Percentiles rank a stretch among this genome's conserved stretches.
Conservation (phyloP, 345 rosid genomes). For the Arabis hirsuta region DNA sequence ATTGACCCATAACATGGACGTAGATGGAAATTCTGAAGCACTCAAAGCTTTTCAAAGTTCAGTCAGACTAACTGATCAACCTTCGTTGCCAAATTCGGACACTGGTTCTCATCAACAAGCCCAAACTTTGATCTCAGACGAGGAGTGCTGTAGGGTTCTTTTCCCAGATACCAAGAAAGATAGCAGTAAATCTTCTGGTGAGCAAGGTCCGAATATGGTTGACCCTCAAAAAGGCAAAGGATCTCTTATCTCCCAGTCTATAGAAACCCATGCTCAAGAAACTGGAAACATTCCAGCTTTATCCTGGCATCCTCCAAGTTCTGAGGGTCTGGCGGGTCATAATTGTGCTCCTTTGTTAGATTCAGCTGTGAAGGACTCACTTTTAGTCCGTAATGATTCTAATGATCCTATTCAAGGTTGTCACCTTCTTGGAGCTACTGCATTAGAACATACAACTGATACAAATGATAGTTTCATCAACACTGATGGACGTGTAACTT, state of each 20-base stretch:
- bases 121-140: constrained; percentile 72
- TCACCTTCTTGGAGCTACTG: constrained; percentile 54
- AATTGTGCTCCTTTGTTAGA: constrained; percentile 43
- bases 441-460: constrained; percentile 48
- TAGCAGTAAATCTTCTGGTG: constrained; percentile 48
- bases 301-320: constrained; percentile 53
- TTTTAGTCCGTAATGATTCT: constrained; percentile 42
- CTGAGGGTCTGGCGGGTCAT: constrained; percentile 49
- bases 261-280: constrained; percentile 52
- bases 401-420: constrained; percentile 48
- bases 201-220: constrained; percentile 48
- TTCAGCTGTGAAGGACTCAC: constrained; percentile 46
- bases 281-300: constrained; percentile 45
- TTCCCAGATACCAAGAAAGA: constrained; percentile 62
- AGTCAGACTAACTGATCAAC: constrained; percentile 49
- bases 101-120: constrained; percentile 51
- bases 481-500: constrained; percentile 50
- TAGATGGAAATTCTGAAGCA: constrained; percentile 52
- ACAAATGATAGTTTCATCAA: constrained; percentile 54
- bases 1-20: constrained; percentile 49
- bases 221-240: constrained; percentile 48
- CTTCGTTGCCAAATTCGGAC: constrained; percentile 50
- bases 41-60: constrained; percentile 53
- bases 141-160: constrained; percentile 83
- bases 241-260: constrained; percentile 45